Conservation (phyloP, 345 rosid genomes). For the Adansonia digitata region DNA sequence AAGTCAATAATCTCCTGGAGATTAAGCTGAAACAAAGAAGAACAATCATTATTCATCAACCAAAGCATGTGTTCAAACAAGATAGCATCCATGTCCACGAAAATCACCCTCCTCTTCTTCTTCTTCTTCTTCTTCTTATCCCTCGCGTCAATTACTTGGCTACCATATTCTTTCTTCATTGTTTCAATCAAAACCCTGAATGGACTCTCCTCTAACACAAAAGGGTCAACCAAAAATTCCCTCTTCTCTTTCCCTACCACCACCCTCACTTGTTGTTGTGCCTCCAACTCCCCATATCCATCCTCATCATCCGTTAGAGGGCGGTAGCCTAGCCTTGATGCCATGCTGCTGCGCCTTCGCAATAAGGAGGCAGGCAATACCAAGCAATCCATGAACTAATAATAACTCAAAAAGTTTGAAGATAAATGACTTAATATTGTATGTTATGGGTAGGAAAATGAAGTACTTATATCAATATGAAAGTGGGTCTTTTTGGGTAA, state of each 20-base stretch:
- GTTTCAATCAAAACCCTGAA: conserved; percentile 52
- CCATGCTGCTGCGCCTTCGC: conserved; percentile 30
- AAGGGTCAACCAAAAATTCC: conserved; percentile 63
- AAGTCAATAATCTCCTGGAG: conserved; percentile 73
- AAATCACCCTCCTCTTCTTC: conserved; percentile 34
- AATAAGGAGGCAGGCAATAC: conserved; percentile 47
- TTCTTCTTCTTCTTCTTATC: too few relatives aligned
- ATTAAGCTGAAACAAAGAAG: conserved; percentile 67
- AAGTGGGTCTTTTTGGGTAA: neutral
- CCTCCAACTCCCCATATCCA: conserved; percentile 14
- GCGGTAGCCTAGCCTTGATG: conserved; percentile 40
- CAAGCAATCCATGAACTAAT: conserved; percentile 54
- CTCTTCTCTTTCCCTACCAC: conserved; percentile 79
- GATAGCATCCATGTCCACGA: conserved; percentile 66
- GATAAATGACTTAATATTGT: too few relatives aligned
- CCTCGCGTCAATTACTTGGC: neutral
- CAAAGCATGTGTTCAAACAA: conserved; percentile 92
- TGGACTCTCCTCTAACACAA: conserved; percentile 59
- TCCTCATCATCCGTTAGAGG: conserved; percentile 25
- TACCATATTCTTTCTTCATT: conserved; percentile 8
- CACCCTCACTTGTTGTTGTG: conserved; percentile 51
- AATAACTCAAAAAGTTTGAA: neutral
- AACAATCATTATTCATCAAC: conserved; percentile 65
- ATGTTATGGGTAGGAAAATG: neutral
- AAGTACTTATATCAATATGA: neutral